A percentile compares a stretch with the other conserved stretches of the same genome.
Evolutionary conservation across 495 filamentous ascomycete species (phyloP).

Genomic region (Aspergillus coremiiformis): DNA sequence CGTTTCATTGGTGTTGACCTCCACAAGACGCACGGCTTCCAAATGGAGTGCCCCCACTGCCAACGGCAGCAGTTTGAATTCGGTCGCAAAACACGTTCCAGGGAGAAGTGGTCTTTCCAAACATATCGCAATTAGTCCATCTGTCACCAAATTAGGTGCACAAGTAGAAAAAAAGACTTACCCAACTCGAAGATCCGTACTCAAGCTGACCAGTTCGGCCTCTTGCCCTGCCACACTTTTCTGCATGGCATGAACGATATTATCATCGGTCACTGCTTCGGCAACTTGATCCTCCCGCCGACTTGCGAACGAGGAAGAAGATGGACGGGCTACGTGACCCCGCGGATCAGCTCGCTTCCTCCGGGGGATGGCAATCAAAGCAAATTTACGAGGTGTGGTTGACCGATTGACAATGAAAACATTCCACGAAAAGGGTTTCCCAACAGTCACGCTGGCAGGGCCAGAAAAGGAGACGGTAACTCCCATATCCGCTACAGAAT

Average conservation of each 20-base stretch:
- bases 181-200: constrained; percentile 77
- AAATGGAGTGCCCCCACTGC: constrained; percentile 65
- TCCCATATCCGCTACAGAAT: constrained; percentile 53
- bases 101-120: constrained; percentile 55
- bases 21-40: constrained; percentile 75
- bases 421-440: constrained; percentile 75
- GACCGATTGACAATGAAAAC: constrained; percentile 86
- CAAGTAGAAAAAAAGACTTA: constrained; percentile 31
- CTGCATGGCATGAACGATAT: constrained; percentile 75
- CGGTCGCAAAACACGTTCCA: constrained; percentile 69
- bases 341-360: constrained; percentile 61
- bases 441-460: constrained; percentile 54
- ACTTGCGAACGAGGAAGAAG: constrained; percentile 37
- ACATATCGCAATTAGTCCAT: constrained; percentile 6
- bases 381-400: constrained; percentile 60
- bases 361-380: constrained; percentile 70
- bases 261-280: constrained; percentile 78
- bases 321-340: constrained; percentile 47
- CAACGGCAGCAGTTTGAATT: constrained; percentile 74
- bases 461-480: constrained; percentile 70
- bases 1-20: constrained; percentile 72
- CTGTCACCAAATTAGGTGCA: not conserved
- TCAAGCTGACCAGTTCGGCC: constrained; percentile 71
- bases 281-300: constrained; percentile 49
- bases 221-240: constrained; percentile 62